Evolutionary conservation across 1,284 basidiomycete species (phyloP), one percentile per base, ranked within the genome.

Genomic region (Naganishia cerealis): DNA sequence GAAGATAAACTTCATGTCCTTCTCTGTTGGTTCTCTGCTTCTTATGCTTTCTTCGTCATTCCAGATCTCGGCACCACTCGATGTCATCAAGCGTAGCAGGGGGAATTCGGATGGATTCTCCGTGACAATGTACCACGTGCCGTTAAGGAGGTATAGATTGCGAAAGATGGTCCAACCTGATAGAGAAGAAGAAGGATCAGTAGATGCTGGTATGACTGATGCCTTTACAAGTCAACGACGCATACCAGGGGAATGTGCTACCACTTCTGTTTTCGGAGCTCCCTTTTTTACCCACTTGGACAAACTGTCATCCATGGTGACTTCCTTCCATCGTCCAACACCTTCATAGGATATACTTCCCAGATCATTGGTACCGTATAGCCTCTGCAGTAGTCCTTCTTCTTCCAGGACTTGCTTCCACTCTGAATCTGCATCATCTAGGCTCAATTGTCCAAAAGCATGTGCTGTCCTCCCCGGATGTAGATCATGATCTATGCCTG

Each of bases 151-250:
- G 69, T 82, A 82, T n/a, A 92, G 77, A 73, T 90, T 86, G 55
- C 85, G 84, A 77, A 90, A 90, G 40, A 92, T 79, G 0, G 90
- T 91, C 89, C 90, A 92, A 52, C 91, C 90, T 52, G 87, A 52
- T 16, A 52, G 43, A 54, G 21, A 33, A 38, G 42, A 46, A 40
- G 52, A 12, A 33, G 53, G 29, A 58, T 46, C 40, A 16, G 6
- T n/a, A 39, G 9, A 24, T 24, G 46, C n/a, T 33, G 29, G 46
- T 50, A 1, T 36, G 16, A n/a, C 18, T 38, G 59, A 67, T 24
- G 16, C n/a, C 33, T 61, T 6, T 33, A 18, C 9, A 15, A 54
- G 48, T 48, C 7, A 18, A 29, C 12, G 13, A 24, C 4, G 76
- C 78, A 72, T 57, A 81, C 80, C 80, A 65, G 80, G 80, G 26